A percentile compares a stretch with the other conserved stretches of the same genome.
Conservation (phyloP, 1,284 basidiomycete species). For the Pyrrhoderma noxium region DNA sequence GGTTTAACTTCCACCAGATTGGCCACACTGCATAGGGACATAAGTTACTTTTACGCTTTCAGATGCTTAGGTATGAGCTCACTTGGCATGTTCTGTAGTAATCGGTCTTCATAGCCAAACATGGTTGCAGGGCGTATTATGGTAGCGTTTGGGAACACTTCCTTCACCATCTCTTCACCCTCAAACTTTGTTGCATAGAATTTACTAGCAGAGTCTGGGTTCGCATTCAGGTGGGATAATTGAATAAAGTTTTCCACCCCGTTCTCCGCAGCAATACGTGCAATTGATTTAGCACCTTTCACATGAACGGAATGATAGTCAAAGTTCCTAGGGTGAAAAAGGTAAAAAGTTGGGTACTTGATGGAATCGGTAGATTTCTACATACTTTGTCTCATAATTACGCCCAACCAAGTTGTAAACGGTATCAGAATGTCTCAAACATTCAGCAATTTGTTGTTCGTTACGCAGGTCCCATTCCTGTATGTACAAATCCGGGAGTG, state of each 20-base stretch:
- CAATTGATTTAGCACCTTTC: constrained; percentile 75
- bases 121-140: constrained; percentile 83
- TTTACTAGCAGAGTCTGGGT: constrained; percentile 67
- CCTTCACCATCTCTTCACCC: constrained; percentile 85
- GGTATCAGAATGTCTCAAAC: constrained; percentile 91
- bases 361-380: constrained; percentile 1
- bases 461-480: constrained; percentile 94
- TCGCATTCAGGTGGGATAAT: constrained; percentile 93
- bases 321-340: constrained; percentile 73
- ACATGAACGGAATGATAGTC: constrained; percentile 74
- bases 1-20: constrained; percentile 93
- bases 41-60: constrained; percentile 10
- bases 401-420: constrained; percentile 93
- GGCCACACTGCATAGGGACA: constrained; percentile 61
- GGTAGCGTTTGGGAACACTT: constrained; percentile 82
- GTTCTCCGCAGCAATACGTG: constrained; percentile 67
- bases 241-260: constrained; percentile 89
- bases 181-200: constrained; percentile 89
- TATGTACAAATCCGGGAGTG: neutral
- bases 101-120: constrained; percentile 93
- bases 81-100: constrained; percentile 91
- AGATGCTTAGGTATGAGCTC: constrained; percentile 26
- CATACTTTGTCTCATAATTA: constrained; percentile 86
- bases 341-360: constrained; percentile 19
- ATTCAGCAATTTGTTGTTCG: constrained; percentile 88